Evolutionary conservation across 371 early-diverging fungal genomes (phyloP), one percentile per base, ranked within the genome.

Genomic region (Mucor plumbeus): DNA sequence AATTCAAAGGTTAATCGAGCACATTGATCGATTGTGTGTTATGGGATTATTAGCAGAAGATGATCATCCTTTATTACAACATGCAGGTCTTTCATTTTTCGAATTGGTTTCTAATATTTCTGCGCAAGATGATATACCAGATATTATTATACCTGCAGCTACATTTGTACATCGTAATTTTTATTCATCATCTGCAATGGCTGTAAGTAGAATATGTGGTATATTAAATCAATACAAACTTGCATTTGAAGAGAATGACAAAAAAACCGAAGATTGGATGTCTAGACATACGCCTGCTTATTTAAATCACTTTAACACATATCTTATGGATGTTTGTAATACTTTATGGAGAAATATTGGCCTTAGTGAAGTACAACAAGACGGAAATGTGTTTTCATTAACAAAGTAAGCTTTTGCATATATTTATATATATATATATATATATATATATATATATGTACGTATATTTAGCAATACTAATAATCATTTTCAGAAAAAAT

Each of bases 261-360:
- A 55, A 4, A 60, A 69, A 5, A 54, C 64, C 0, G 76, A 54
- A 8, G 80, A 73, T 15, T 71, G 78, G 70, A 68, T 72, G 10
- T 73, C 78, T 4, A 72, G 74, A 19, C 79, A 83, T 54, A 78
- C 74, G 9, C 68, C 76, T 39, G 79, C 80, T 4, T 83, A 86
- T 59, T 74, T 89, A 10, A 70, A 78, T 7, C 71, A 74, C 31
- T 87, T 89, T 65, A 89, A 89, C 74, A 76, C 82, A 4, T 85
- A 79, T 61, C 81, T 87, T 19, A 83, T 81, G 76, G 88, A 87
- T 41, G 71, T 87, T 4, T 89, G 87, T 63, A 85, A 82, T 58
- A 72, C 83, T 19, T 43, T 87, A 13, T 89, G 87, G 87, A 68
- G 82, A 35, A 83, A 81, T 21, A 67, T 78, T 0, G 80, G 81